A percentile compares a stretch with the other conserved stretches of the same genome.
phyloP scores from a whole-genome alignment of 2,329 filamentous ascomycete genomes.

The Diaporthe citrichinensis region DNA sequence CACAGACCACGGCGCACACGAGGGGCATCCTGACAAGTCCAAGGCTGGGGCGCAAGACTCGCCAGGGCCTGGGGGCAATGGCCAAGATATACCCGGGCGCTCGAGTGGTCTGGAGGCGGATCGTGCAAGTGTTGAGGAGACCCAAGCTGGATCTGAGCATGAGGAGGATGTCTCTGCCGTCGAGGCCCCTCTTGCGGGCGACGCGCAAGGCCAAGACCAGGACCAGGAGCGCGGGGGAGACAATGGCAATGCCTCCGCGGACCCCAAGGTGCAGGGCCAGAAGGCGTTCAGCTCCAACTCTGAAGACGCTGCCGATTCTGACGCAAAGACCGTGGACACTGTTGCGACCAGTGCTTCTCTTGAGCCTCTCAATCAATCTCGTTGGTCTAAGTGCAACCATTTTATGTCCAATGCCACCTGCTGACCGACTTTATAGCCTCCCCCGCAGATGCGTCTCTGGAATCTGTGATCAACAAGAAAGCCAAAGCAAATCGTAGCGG shows the following conservation, averaged over 20 bases:
- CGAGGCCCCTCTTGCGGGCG: background rate
- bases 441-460: conserved; percentile 34
- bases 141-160: conserved; percentile 33
- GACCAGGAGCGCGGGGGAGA: background rate
- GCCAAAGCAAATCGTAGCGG: conserved; percentile 67
- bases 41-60: conserved; percentile 17
- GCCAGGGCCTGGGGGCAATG: conserved; percentile 18
- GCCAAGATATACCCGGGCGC: conserved; percentile 18
- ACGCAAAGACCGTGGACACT: conserved; percentile 39
- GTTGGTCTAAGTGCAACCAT: conserved; percentile 44
- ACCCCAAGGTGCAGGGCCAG: conserved; percentile 28
- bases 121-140: conserved; percentile 36
- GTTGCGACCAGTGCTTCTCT: conserved; percentile 42
- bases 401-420: conserved; percentile 18
- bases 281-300: conserved; percentile 34
- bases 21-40: conserved; percentile 7
- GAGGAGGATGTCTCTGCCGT: conserved; percentile 20
- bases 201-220: conserved; percentile 5
- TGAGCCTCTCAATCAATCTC: conserved; percentile 44
- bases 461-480: conserved; percentile 29
- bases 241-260: conserved; percentile 5
- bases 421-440: conserved; percentile 42
- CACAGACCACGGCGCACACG: conserved; percentile 18
- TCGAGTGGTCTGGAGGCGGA: conserved; percentile 32
- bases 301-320: conserved; percentile 37